Base-by-base conservation (phyloP, 164 flowering plant species). In the Vitis labrusca region DNA sequence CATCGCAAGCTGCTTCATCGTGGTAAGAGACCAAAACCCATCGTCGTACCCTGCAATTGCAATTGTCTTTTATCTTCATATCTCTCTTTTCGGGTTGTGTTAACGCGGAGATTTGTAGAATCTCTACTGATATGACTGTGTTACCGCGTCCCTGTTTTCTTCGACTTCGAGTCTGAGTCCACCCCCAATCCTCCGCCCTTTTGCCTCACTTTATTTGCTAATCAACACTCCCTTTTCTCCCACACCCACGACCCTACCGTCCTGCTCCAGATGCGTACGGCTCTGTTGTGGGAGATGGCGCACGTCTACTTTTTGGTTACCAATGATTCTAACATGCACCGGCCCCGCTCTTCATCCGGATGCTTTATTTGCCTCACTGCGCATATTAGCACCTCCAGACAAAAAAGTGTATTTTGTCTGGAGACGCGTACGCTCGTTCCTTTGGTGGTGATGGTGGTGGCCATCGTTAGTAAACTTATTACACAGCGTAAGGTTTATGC, bases 1-100 rank as follows among this genome's bases (percentile, higher is more conserved):
- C 67, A 78, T 62, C 86, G 84, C 61, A 83, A 78, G 73, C 82
- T 83, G 23, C 83, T 81, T 57, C 63, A 10, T 11, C 70, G 30
- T 8, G 77, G 83, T 82, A 74, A 65, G 74, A 32, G 4, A 16
- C 2, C 10, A 5, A 37, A 23, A 37, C 44, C 44, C 7, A 37
- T 37, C 44, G 44, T 3, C 44, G 44, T 37, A 37, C 44, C 0
- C 44, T 5, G 44, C 44, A 37, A 0, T 9, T 14, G 8, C 8
- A 2, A 9, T 15, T 29, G 23, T 19, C 10, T 17, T 8, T 13
- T 10, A 27, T 14, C 15, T 13, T 66, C 13, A 11, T 29, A 7
- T 3, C 13, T n/a, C 49, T 32, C 9, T 50, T 59, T 47, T 13
- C 19, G 71, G 3, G 56, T 3, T 32, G 50, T 37, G 19, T 32